A percentile compares a stretch with the other conserved stretches of the same genome.
Conservation (phyloP, 164 flowering plant species). For the Houttuynia cordata region DNA sequence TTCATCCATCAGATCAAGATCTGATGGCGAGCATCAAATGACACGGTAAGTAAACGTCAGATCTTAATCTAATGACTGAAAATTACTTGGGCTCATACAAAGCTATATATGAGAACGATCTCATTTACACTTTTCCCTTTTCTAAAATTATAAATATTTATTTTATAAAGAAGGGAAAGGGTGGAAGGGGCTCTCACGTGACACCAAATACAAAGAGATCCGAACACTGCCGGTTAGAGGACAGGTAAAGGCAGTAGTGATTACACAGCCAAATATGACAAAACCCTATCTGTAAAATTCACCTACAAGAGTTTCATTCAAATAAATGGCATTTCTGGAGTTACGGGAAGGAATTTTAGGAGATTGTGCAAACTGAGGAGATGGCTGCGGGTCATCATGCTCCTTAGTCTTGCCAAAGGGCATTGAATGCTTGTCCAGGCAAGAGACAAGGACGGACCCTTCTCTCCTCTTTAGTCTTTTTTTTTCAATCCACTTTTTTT, state of each 20-base stretch:
- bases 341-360: background rate
- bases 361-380: background rate
- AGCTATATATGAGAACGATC: too few relatives aligned
- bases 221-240: background rate
- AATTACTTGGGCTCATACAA: too few relatives aligned
- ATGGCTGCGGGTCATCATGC: background rate
- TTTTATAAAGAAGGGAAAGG: background rate
- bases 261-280: background rate
- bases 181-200: background rate
- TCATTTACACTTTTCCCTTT: too few relatives aligned
- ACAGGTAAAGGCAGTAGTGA: slow-evolving; percentile 1
- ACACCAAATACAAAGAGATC: background rate
- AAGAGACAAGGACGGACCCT: background rate
- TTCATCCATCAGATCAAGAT: too few relatives aligned
- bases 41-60: too few relatives aligned
- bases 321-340: background rate
- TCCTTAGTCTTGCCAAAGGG: background rate
- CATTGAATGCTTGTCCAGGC: background rate
- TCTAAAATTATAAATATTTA: too few relatives aligned
- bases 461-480: background rate
- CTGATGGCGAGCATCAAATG: too few relatives aligned
- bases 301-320: background rate
- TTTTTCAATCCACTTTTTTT: background rate
- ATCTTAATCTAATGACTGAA: too few relatives aligned
- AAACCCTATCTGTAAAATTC: background rate